These are phyloP conservation scores for Fusarium sambucinum DNA, from an alignment of 2,329 filamentous ascomycete species.

Conservation along the genomic window DNA sequence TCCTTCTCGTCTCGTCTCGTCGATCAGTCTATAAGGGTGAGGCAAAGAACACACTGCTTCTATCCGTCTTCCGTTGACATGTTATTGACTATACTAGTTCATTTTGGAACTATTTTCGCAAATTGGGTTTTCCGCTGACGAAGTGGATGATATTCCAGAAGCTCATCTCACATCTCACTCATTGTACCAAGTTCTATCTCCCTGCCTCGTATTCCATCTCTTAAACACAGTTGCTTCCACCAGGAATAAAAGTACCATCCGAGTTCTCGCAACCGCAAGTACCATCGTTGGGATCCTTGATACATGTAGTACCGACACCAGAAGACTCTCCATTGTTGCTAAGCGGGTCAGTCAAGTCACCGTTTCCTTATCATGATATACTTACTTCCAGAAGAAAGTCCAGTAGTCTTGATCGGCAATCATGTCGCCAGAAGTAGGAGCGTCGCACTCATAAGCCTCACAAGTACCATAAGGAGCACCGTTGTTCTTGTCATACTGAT, in stretches of 20 bases:
- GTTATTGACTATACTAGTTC: background rate
- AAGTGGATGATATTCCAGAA: background rate
- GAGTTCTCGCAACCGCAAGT: constrained; percentile 46
- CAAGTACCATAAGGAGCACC: constrained; percentile 45
- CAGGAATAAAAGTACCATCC: constrained; percentile 37
- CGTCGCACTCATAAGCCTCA: constrained; percentile 38
- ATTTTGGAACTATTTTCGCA: background rate
- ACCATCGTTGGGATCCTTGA: constrained; percentile 43
- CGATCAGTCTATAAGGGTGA: background rate
- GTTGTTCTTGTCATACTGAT: constrained; percentile 44
- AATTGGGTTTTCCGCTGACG: background rate
- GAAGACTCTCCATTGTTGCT: constrained; percentile 40
- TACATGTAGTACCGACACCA: constrained; percentile 44
- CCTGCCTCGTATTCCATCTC: no score
- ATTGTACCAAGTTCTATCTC: background rate
- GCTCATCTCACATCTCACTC: background rate
- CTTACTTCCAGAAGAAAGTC: constrained; percentile 48
- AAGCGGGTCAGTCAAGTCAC: constrained; percentile 11
- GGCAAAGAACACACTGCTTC: background rate
- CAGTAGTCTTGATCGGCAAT: constrained; percentile 40
- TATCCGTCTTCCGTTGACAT: background rate
- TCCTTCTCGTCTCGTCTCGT: background rate
- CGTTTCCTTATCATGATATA: background rate
- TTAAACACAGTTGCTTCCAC: constrained; percentile 38
- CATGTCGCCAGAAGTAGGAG: constrained; percentile 31